Conservation (phyloP, 73 alveolate species). For the Paramecium octaurelia region DNA sequence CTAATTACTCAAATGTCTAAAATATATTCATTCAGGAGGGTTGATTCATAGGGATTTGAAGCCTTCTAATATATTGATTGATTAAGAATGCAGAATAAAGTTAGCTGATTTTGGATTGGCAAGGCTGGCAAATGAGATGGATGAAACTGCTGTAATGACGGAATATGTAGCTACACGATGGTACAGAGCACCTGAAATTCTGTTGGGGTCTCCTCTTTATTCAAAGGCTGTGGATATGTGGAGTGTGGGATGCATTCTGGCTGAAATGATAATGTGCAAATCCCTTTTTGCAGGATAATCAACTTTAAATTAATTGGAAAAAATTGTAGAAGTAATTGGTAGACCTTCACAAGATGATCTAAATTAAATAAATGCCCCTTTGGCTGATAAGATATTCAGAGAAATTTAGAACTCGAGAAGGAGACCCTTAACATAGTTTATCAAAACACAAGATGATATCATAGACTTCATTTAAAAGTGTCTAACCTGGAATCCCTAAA, state of each 20-base stretch:
- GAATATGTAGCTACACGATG: conserved; percentile 88
- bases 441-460: conserved; percentile 70
- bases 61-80: conserved; percentile 89
- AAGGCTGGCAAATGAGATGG: conserved; percentile 68
- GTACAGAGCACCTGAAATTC: conserved; percentile 90
- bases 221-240: conserved; percentile 78
- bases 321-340: conserved; percentile 87
- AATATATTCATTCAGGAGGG: conserved; percentile 91
- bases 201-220: conserved; percentile 64
- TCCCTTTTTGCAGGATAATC: conserved; percentile 89
- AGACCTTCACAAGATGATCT: conserved; percentile 76
- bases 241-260: conserved; percentile 94
- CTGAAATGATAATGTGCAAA: conserved; percentile 84
- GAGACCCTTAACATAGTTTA: conserved; percentile 51
- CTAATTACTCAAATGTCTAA: conserved; percentile 89
- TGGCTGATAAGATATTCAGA: conserved; percentile 3
- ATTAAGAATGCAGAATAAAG: conserved; percentile 88
- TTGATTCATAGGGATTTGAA: conserved; percentile 91
- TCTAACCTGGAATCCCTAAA: conserved; percentile 80
- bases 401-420: conserved; percentile 46
- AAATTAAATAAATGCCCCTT: conserved; percentile 62
- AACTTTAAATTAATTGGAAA: conserved; percentile 77
- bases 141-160: conserved; percentile 68
- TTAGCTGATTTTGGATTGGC: conserved; percentile 95
- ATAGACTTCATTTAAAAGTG: conserved; percentile 71